These are phyloP conservation scores for Cryptosporidium sp. DNA, from an alignment of 169 alveolate genomes.

Conservation along the genomic window DNA sequence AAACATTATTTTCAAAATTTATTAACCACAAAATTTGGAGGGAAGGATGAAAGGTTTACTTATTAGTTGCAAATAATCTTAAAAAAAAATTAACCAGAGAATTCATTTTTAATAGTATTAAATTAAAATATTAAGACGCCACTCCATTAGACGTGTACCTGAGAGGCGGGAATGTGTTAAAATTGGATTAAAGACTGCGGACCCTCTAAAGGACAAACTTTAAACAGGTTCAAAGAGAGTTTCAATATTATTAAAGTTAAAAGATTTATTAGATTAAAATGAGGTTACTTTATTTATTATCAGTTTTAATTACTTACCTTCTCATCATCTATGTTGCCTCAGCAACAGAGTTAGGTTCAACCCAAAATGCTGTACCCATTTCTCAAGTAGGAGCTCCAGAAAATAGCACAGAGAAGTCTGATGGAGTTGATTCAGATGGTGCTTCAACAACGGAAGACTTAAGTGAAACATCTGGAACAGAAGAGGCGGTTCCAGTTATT, in stretches of 20 bases:
- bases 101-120: too few species aligned
- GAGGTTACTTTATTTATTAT: not conserved
- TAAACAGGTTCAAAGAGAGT: too few species aligned
- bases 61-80: not conserved
- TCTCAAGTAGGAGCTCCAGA: not conserved
- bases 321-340: not conserved
- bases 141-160: slow-evolving; percentile 50
- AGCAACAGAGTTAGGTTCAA: not conserved
- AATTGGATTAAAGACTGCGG: not conserved
- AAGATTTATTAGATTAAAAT: not conserved
- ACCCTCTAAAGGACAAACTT: slow-evolving; percentile 10
- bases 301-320: not conserved
- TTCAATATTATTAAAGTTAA: not conserved
- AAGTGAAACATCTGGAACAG: not conserved
- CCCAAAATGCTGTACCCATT: not conserved
- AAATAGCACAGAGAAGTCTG: not conserved
- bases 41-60: not conserved
- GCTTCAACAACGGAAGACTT: not conserved
- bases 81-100: not conserved
- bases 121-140: slow-evolving; percentile 25
- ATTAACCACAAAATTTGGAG: not conserved
- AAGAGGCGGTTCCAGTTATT: not conserved
- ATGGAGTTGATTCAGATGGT: not conserved
- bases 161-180: slow-evolving; percentile 26
- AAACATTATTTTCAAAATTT: too few species aligned